Base-by-base conservation (phyloP, 2,329 filamentous ascomycete genomes). In the Paraconiothyrium sp. region DNA sequence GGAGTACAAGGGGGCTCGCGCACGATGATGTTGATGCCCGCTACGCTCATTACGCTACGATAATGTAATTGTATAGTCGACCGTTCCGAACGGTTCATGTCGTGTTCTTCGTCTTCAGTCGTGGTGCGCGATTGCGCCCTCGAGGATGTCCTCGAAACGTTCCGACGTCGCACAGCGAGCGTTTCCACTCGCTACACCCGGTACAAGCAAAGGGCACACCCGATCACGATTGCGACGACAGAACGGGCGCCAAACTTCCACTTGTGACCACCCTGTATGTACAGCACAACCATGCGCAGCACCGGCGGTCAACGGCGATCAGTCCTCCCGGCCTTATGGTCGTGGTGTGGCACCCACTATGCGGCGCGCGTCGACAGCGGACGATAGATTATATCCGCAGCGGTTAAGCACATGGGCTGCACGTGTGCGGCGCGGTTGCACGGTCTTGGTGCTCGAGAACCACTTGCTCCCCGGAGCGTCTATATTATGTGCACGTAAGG, bases 371-470 rank as follows among this genome's bases (percentile, higher is more conserved):
- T 49, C 44, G 30, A 30, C 27, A 30, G 27, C 27, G 27, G 27
- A 2, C 13, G 10, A 10, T 22, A 37, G 3, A 27, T 34, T 32
- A 27, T 39, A n/a, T 11, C 22, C 55, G 52, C 58, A 51, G 58
- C 58, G 51, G 58, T 22, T 60, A 60, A 59, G 50, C 51, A 56
- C 51, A 51, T 13, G 34, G 44, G 10, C 54, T 56, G 57, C 57
- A 43, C 50, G 51, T 50, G 57, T 54, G 50, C 57, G 57, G 57
- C 57, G 47, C 57, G 54, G 50, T 22, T 14, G 35, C 50, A 22
- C 20, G 20, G n/a, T 14, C 10, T 4, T 5, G 48, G 30, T 6
- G n/a, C 30, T 22, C 4, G 48, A 22, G 5, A 20, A 5, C 49
- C 24, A 14, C 14, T 20, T 39, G 35, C 10, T 37, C 13, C 10